A percentile compares a stretch with the other conserved stretches of the same genome.
These are phyloP conservation scores for Candida sanyaensis DNA, from an alignment of 1,139 yeast genomes.

Conservation along the genomic window DNA sequence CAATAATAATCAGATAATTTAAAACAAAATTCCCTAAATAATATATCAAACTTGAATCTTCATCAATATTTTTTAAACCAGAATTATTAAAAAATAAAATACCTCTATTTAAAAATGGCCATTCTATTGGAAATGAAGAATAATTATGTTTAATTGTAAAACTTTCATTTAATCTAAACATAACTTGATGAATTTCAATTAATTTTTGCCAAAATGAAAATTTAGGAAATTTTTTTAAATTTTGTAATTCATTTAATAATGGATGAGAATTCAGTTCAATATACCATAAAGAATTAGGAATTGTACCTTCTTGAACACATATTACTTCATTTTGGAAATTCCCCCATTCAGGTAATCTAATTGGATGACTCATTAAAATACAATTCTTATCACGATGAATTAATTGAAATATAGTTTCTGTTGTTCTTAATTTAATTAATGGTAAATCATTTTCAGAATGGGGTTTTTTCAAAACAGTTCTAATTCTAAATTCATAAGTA, in stretches of 20 bases:
- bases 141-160: slow-evolving; percentile 29
- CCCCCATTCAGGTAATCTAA: slow-evolving; percentile 70
- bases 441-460: slow-evolving; percentile 35
- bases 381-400: slow-evolving; percentile 63
- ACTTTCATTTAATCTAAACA: slow-evolving; percentile 30
- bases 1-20: slow-evolving; percentile 28
- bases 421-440: slow-evolving; percentile 45
- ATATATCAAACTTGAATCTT: slow-evolving; percentile 33
- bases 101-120: slow-evolving; percentile 43
- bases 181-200: slow-evolving; percentile 36
- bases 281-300: slow-evolving; percentile 62
- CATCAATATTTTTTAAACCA: slow-evolving; percentile 20
- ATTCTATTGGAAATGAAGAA: slow-evolving; percentile 34
- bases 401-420: slow-evolving; percentile 60
- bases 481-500: slow-evolving; percentile 54
- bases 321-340: slow-evolving; percentile 72
- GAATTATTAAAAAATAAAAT: slow-evolving; percentile 27
- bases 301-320: slow-evolving; percentile 66
- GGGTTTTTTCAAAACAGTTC: slow-evolving; percentile 29
- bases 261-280: slow-evolving; percentile 67
- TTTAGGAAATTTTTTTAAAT: slow-evolving; percentile 25
- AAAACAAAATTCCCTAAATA: slow-evolving; percentile 38
- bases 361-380: slow-evolving; percentile 60
- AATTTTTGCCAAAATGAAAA: slow-evolving; percentile 32
- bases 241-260: slow-evolving; percentile 22